phyloP scores from a whole-genome alignment of 495 filamentous ascomycete species.

The Aspergillus olivimuriae region DNA sequence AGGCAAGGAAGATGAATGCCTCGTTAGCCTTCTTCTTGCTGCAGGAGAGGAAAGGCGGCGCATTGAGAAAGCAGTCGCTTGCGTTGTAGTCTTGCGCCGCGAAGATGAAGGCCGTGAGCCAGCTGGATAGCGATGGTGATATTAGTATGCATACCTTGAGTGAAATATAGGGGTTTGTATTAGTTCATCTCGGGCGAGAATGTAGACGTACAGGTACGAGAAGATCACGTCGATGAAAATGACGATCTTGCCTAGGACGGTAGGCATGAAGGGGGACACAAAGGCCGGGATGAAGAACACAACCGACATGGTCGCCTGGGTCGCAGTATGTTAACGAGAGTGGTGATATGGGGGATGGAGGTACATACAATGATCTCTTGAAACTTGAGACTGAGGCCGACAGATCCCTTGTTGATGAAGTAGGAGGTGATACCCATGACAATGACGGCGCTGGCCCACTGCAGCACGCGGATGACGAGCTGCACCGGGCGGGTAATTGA shows the following conservation, averaged over 20 bases:
- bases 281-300: slow-evolving; percentile 54
- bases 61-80: slow-evolving; percentile 25
- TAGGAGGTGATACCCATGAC: slow-evolving; percentile 55
- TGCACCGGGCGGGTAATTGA: slow-evolving; percentile 30
- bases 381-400: slow-evolving; percentile 44
- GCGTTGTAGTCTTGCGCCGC: slow-evolving; percentile 49
- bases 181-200: not conserved
- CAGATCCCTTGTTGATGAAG: slow-evolving; percentile 40
- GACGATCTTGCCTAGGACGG: slow-evolving; percentile 35
- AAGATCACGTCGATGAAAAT: slow-evolving; percentile 54
- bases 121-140: slow-evolving; percentile 20
- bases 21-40: slow-evolving; percentile 43
- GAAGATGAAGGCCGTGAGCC: slow-evolving; percentile 57
- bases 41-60: slow-evolving; percentile 27
- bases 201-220: slow-evolving; percentile 45
- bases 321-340: not conserved
- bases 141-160: slow-evolving; percentile 17
- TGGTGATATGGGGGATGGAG: too few relatives aligned
- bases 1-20: slow-evolving; percentile 56
- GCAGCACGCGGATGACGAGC: slow-evolving; percentile 28
- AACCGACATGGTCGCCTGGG: slow-evolving; percentile 47
- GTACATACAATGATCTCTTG: slow-evolving; percentile 50
- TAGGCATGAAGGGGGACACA: slow-evolving; percentile 44
- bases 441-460: slow-evolving; percentile 54
- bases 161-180: not conserved